Evolutionary conservation across 805 yeast genomes (phyloP).

Genomic region (Candida nonsorbophila): DNA sequence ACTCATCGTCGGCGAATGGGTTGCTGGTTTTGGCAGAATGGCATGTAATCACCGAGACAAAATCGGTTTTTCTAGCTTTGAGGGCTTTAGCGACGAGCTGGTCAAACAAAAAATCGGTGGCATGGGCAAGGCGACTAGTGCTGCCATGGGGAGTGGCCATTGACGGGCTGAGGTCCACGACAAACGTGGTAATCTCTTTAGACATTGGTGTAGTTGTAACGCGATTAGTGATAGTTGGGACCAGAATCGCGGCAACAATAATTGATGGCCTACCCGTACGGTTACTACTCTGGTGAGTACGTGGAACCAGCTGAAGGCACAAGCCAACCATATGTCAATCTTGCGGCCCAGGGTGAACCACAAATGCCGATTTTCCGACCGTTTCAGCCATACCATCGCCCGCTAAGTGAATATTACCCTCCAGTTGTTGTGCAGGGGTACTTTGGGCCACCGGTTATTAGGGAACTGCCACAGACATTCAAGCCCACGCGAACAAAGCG

Average conservation of each 20-base stretch:
- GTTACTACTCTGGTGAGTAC: no score
- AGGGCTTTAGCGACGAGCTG: constrained; percentile 14
- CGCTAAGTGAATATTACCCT: no score
- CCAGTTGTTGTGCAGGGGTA: background rate
- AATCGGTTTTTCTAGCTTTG: constrained; percentile 34
- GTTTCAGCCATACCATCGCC: no score
- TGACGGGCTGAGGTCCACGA: constrained; percentile 46
- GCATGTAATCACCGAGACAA: constrained; percentile 26
- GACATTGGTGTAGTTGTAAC: constrained; percentile 20
- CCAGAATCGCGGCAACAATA: no score
- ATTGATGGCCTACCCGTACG: no score
- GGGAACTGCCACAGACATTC: constrained; percentile 16
- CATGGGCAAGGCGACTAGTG: constrained; percentile 35
- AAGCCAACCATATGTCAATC: no score
- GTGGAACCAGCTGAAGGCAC: no score
- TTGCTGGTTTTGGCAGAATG: constrained; percentile 15
- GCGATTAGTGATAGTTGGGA: background rate
- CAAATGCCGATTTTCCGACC: no score
- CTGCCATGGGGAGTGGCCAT: constrained; percentile 35
- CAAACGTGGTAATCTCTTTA: constrained; percentile 40
- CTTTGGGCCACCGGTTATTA: background rate
- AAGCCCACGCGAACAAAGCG: constrained; percentile 33
- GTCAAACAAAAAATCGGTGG: constrained; percentile 37
- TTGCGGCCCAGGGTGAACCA: no score
- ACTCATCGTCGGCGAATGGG: constrained; percentile 8